A percentile compares a stretch with the other conserved stretches of the same genome.
Evolutionary conservation across 2,329 filamentous ascomycete species (phyloP).

Genomic region (Geoglossum cookeanum): DNA sequence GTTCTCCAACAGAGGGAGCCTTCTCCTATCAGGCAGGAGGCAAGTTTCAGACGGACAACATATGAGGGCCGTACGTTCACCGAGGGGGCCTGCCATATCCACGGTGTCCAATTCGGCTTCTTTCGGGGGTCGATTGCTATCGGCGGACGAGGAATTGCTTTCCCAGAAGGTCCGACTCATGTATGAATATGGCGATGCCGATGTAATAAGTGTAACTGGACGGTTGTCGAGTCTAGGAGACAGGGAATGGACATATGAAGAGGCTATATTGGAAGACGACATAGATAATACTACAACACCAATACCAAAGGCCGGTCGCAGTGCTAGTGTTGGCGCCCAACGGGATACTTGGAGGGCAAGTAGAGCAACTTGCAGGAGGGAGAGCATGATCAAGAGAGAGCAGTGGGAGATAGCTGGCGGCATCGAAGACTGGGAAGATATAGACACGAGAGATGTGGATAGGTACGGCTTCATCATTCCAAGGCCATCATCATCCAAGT

Average conservation of each 20-base stretch:
- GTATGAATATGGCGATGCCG: conserved; percentile 42
- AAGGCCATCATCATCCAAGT: conserved; percentile 13
- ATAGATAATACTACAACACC: background rate
- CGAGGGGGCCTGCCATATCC: conserved; percentile 12
- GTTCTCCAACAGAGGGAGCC: conserved; percentile 41
- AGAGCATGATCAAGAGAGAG: conserved; percentile 27
- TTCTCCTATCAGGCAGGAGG: conserved; percentile 35
- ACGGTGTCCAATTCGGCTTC: conserved; percentile 20
- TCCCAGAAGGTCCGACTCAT: conserved; percentile 43
- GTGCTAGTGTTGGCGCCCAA: conserved; percentile 1
- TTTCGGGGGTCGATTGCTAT: conserved; percentile 30
- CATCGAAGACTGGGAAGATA: conserved; percentile 44
- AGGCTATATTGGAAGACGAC: conserved; percentile 14
- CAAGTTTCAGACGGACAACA: conserved; percentile 9
- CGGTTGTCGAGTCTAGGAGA: conserved; percentile 20
- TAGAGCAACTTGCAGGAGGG: conserved; percentile 7
- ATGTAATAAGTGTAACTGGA: conserved; percentile 21
- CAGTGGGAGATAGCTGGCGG: conserved; percentile 40
- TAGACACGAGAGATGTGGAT: conserved; percentile 39
- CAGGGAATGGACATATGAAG: conserved; percentile 9
- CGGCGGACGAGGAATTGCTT: conserved; percentile 43
- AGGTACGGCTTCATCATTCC: conserved; percentile 44
- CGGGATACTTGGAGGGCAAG: background rate
- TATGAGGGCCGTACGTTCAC: conserved; percentile 9
- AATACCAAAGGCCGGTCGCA: conserved; percentile 12